These are phyloP conservation scores for Ganoderma sinense DNA, from an alignment of 1,284 basidiomycete species.

Conservation along the genomic window DNA sequence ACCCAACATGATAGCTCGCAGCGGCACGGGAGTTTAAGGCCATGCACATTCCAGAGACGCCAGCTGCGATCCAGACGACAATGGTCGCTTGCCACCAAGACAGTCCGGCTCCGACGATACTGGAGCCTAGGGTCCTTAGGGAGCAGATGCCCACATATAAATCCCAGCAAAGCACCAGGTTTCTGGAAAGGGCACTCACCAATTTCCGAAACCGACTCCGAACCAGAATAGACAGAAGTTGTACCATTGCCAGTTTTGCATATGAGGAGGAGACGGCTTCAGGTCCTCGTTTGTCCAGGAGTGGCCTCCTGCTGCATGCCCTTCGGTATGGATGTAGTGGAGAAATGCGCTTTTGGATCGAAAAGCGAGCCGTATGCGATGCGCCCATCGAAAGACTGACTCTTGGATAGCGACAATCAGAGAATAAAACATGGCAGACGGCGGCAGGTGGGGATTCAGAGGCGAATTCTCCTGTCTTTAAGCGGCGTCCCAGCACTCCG, in stretches of 20 bases:
- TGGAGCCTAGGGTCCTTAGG: constrained; percentile 34
- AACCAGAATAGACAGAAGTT: constrained; percentile 38
- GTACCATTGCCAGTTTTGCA: constrained; percentile 35
- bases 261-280: constrained; percentile 33
- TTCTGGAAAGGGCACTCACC: constrained; percentile 16
- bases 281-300: constrained; percentile 36
- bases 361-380: constrained; percentile 26
- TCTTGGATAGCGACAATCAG: neutral
- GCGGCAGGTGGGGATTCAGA: neutral
- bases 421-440: neutral
- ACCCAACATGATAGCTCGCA: constrained; percentile 53
- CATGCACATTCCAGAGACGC: constrained; percentile 35
- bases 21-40: constrained; percentile 49
- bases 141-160: neutral
- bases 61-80: constrained; percentile 41
- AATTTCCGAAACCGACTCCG: constrained; percentile 36
- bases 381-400: constrained; percentile 19
- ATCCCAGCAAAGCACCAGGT: neutral
- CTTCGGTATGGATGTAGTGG: constrained; percentile 32
- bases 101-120: constrained; percentile 40
- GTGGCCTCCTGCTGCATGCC: constrained; percentile 27
- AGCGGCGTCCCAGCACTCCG: neutral
- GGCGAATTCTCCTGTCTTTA: neutral
- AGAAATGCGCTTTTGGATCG: constrained; percentile 29
- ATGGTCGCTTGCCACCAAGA: constrained; percentile 43